These are phyloP conservation scores for Lodderomyces jiufengensis DNA, from an alignment of 1,139 yeast genomes.

Conservation along the genomic window DNA sequence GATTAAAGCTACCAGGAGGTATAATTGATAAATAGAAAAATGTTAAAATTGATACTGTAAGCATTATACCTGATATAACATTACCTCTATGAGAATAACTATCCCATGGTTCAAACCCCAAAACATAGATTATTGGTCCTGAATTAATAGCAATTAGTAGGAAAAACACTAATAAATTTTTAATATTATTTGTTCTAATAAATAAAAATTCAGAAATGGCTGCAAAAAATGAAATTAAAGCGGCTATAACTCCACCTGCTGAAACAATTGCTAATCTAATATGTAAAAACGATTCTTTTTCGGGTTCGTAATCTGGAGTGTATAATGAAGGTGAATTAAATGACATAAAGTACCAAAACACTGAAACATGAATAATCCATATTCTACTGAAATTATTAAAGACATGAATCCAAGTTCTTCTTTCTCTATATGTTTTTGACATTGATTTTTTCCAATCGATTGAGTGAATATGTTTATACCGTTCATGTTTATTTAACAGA, in stretches of 20 bases:
- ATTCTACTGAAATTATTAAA: constrained; percentile 75
- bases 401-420: constrained; percentile 74
- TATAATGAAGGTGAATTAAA: constrained; percentile 77
- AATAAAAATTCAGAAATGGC: constrained; percentile 59
- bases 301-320: constrained; percentile 53
- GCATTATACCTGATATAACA: constrained; percentile 53
- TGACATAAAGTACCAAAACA: constrained; percentile 80
- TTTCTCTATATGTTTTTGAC: constrained; percentile 70
- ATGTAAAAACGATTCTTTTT: constrained; percentile 12
- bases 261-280: constrained; percentile 34
- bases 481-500: constrained; percentile 36
- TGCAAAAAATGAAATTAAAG: constrained; percentile 61
- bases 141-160: constrained; percentile 47
- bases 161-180: constrained; percentile 43
- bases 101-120: constrained; percentile 51
- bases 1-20: constrained; percentile 34
- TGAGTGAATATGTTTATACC: constrained; percentile 47
- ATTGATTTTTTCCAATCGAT: constrained; percentile 64
- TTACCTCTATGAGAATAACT: constrained; percentile 48
- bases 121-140: constrained; percentile 61
- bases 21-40: constrained; percentile 55
- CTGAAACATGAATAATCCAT: constrained; percentile 75
- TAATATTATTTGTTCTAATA: constrained; percentile 71
- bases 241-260: constrained; percentile 69
- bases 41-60: constrained; percentile 57